phyloP scores from a whole-genome alignment of 2,329 filamentous ascomycete species.

The Colletotrichum ledebouriae region DNA sequence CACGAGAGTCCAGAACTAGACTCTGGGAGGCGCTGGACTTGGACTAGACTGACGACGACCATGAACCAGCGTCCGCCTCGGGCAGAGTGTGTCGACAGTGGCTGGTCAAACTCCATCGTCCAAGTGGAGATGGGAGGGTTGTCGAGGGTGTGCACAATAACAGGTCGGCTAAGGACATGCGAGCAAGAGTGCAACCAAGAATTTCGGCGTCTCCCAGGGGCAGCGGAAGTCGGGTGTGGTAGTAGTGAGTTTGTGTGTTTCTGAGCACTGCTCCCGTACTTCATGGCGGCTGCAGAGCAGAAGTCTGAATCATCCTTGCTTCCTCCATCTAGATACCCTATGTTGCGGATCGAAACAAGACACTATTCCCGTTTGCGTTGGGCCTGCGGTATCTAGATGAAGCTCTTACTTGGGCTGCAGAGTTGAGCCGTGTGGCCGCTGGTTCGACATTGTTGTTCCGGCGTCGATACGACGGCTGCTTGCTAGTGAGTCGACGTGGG shows the following conservation, averaged over 20 bases:
- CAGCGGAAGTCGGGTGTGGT: conserved; percentile 28
- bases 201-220: conserved; percentile 9
- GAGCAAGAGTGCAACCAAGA: conserved; percentile 21
- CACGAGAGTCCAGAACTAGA: conserved; percentile 15
- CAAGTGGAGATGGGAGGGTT: conserved; percentile 38
- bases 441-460: conserved; percentile 16
- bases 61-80: conserved; percentile 32
- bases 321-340: conserved; percentile 20
- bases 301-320: conserved; percentile 25
- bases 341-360: conserved; percentile 33
- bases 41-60: conserved; percentile 26
- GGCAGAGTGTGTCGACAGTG: conserved; percentile 35
- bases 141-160: conserved; percentile 15
- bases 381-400: conserved; percentile 14
- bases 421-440: conserved; percentile 2
- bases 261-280: conserved; percentile 28
- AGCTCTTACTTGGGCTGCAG: conserved; percentile 1
- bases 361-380: conserved; percentile 36
- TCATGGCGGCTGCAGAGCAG: conserved; percentile 22
- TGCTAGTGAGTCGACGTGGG: conserved; percentile 10
- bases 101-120: conserved; percentile 27
- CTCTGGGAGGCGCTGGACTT: conserved; percentile 24
- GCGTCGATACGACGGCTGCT: background rate
- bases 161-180: conserved; percentile 33
- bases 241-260: conserved; percentile 8